These are phyloP conservation scores for Russula emetica DNA, from an alignment of 768 basidiomycete species.

Conservation along the genomic window DNA sequence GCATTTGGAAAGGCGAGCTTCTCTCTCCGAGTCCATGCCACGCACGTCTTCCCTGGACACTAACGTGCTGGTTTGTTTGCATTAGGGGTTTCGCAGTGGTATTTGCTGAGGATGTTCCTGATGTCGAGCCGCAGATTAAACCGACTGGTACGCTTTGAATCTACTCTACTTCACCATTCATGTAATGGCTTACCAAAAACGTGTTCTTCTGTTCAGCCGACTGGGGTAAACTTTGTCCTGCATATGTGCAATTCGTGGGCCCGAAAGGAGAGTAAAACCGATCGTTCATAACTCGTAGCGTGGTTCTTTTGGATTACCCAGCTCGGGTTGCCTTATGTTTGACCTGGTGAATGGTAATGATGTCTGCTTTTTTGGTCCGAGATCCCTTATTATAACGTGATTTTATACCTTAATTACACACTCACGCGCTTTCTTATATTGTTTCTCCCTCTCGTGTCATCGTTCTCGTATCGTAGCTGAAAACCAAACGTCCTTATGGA, in stretches of 20 bases:
- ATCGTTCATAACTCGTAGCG: background rate
- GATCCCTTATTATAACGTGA: background rate
- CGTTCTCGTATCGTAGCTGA: background rate
- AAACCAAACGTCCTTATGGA: background rate
- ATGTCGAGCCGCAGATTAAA: background rate
- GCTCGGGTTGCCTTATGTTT: background rate
- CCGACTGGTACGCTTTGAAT: background rate
- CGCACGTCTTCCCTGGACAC: background rate
- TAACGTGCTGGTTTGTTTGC: background rate
- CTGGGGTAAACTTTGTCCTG: background rate
- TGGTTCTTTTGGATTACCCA: no score
- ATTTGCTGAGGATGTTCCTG: slow-evolving; percentile 7
- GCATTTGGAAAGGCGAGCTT: slow-evolving; percentile 5
- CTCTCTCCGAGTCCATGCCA: no score
- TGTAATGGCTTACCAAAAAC: background rate
- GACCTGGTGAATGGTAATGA: background rate
- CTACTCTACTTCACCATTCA: background rate
- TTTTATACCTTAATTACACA: background rate
- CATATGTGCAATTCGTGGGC: background rate
- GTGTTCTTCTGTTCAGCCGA: background rate
- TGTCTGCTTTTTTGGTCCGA: background rate
- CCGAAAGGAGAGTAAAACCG: background rate
- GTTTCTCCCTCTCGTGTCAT: background rate
- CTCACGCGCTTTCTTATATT: background rate
- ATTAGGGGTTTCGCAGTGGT: slow-evolving; percentile 2